Percentiles rank a stretch among this genome's conserved stretches.
Evolutionary conservation across 73 alveolate genomes (phyloP).

Genomic region (Paramecium octaurelia): DNA sequence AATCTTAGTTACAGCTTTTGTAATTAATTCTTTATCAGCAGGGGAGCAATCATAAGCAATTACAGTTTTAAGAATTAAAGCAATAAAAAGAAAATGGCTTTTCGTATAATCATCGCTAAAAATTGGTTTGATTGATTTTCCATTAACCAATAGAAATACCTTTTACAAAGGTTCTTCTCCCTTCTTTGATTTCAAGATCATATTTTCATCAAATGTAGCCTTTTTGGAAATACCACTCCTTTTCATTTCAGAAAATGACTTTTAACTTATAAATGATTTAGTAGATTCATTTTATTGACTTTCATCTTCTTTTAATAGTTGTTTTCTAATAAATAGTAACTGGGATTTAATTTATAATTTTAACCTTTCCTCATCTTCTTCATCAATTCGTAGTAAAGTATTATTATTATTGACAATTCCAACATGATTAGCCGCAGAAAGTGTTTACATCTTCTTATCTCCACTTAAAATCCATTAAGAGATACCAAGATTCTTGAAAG

Average conservation of each 20-base stretch:
- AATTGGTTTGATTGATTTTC: not conserved
- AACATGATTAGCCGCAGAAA: constrained; percentile 6
- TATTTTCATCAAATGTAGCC: not conserved
- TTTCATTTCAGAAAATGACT: not conserved
- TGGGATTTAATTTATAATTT: constrained; percentile 30
- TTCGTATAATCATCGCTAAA: constrained; percentile 25
- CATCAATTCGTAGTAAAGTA: not conserved
- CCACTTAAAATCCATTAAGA: constrained; percentile 35
- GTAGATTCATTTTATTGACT: not conserved
- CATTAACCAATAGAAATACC: not conserved
- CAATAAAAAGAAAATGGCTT: constrained; percentile 34
- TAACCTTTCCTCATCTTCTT: constrained; percentile 27
- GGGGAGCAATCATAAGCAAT: constrained; percentile 43
- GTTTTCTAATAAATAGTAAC: constrained; percentile 8
- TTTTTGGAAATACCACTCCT: not conserved
- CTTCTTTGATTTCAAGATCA: not conserved
- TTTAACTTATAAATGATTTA: not conserved
- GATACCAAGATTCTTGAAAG: not conserved
- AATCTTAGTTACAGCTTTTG: not conserved
- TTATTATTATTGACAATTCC: constrained; percentile 29
- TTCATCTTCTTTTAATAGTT: constrained; percentile 18
- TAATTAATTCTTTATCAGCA: not conserved
- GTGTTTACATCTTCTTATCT: constrained; percentile 29
- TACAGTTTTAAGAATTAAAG: not conserved
- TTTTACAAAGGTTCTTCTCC: constrained; percentile 43